These are phyloP conservation scores for Mycena galopus DNA, from an alignment of 768 basidiomycete species.

Conservation along the genomic window DNA sequence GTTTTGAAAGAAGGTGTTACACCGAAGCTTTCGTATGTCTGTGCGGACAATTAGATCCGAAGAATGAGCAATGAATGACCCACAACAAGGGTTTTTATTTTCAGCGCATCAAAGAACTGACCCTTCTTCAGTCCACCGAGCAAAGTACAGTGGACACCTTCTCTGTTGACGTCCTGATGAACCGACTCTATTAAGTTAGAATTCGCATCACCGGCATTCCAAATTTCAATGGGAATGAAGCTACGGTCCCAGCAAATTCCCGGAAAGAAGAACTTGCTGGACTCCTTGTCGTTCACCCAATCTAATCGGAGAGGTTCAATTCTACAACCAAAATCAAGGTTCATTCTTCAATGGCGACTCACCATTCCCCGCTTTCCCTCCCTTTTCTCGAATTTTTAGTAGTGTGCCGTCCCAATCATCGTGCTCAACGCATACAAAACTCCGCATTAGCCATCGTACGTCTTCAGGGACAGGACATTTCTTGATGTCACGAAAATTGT, in stretches of 20 bases:
- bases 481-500: background rate
- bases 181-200: conserved; percentile 44
- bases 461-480: background rate
- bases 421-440: background rate
- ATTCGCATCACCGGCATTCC: conserved; percentile 40
- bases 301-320: conserved; percentile 30
- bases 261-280: conserved; percentile 41
- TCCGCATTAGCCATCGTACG: background rate
- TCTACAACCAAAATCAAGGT: no score
- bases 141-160: conserved; percentile 36
- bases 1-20: background rate
- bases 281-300: conserved; percentile 43
- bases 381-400: background rate
- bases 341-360: background rate
- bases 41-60: no score
- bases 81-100: background rate
- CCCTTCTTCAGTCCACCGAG: background rate
- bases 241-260: conserved; percentile 48
- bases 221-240: conserved; percentile 42
- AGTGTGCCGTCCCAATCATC: background rate
- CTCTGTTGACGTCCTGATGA: conserved; percentile 44
- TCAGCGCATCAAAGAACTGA: background rate
- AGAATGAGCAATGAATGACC: background rate
- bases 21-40: background rate
- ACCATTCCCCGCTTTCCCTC: background rate